These are phyloP conservation scores for Physcomitrellopsis africana DNA, from an alignment of 225 moss, liverwort and hornwort species.

Conservation along the genomic window DNA sequence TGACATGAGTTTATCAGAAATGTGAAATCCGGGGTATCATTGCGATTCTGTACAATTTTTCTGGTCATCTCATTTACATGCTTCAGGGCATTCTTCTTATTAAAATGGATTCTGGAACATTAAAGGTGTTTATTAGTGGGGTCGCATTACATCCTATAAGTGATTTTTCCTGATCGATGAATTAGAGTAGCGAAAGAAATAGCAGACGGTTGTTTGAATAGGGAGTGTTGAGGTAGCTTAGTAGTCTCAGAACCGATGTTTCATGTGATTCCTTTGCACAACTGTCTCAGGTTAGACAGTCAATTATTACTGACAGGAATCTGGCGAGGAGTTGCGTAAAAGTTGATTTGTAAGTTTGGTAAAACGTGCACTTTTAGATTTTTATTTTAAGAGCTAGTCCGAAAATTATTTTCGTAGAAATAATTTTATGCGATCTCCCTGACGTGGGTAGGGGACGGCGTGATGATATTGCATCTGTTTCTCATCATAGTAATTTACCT, in stretches of 20 bases:
- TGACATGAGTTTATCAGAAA: not conserved
- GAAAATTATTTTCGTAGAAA: not conserved
- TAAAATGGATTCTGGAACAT: not conserved
- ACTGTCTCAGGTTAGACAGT: not conserved
- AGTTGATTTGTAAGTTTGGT: not conserved
- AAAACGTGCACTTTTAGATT: not conserved
- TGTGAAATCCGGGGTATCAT: not conserved
- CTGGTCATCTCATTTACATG: not conserved
- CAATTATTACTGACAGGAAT: not conserved
- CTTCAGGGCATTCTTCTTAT: not conserved
- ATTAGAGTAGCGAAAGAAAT: not conserved
- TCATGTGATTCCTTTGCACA: not conserved
- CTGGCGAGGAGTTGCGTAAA: not conserved
- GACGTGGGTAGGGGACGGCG: too few species aligned
- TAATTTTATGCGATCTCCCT: not conserved
- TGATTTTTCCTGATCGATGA: not conserved
- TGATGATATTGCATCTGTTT: not conserved
- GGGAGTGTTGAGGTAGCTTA: slow-evolving; percentile 1
- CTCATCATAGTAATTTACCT: not conserved
- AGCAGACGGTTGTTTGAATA: not conserved
- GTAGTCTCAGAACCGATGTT: slow-evolving; percentile 17
- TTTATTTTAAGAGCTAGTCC: not conserved
- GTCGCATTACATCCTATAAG: not conserved
- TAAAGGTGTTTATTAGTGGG: not conserved
- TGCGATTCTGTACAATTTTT: slow-evolving; percentile 14